These are phyloP conservation scores for Fusarium solani-melongenae DNA, from an alignment of 2,329 filamentous ascomycete genomes.

Conservation along the genomic window DNA sequence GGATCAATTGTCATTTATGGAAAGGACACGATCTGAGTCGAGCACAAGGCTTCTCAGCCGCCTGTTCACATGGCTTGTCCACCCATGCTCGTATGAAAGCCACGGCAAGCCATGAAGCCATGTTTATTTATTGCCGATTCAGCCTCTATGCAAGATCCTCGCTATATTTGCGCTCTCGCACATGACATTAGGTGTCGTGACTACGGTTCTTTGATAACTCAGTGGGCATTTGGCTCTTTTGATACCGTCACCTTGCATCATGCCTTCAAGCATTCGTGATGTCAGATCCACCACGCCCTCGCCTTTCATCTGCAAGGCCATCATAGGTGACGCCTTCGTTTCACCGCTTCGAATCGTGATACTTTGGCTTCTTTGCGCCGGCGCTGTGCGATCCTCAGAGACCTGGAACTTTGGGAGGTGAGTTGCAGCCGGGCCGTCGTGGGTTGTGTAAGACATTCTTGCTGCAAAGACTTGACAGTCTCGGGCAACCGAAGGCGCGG, in stretches of 20 bases:
- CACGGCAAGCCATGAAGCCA: conserved; percentile 25
- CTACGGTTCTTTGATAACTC: not conserved
- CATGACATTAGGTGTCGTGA: not conserved
- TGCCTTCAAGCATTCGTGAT: not conserved
- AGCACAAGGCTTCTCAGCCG: conserved; percentile 1
- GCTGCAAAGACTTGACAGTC: conserved; percentile 1
- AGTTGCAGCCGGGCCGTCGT: conserved; percentile 10
- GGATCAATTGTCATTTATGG: not conserved
- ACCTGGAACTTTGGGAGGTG: conserved; percentile 1
- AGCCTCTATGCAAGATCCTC: not conserved
- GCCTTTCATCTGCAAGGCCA: conserved; percentile 1
- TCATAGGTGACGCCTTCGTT: conserved; percentile 25
- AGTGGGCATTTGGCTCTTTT: not conserved
- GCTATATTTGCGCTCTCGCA: not conserved
- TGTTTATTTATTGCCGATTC: not conserved
- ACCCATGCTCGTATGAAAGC: conserved; percentile 2
- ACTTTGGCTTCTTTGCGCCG: conserved; percentile 18
- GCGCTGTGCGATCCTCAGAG: conserved; percentile 12
- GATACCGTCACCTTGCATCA: conserved; percentile 1
- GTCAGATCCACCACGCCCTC: conserved; percentile 2
- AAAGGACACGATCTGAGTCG: not conserved
- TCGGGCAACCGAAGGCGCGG: not conserved
- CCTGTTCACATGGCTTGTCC: not conserved
- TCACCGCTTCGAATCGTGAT: conserved; percentile 24
- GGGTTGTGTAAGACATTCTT: conserved; percentile 4